Conservation (phyloP, 2,329 filamentous ascomycete genomes). For the Pseudocercospora crystallina region DNA sequence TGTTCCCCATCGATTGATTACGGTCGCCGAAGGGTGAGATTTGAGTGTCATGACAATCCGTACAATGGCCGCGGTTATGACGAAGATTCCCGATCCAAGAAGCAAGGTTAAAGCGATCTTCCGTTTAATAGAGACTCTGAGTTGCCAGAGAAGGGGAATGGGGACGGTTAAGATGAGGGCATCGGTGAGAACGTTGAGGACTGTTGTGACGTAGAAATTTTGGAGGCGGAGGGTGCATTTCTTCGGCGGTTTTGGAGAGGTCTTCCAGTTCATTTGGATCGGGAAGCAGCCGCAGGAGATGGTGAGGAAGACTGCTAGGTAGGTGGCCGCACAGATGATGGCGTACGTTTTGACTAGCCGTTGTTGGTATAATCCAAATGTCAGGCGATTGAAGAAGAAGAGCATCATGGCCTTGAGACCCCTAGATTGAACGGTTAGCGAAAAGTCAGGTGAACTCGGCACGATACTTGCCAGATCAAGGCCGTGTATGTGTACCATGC, state of each 20-base stretch:
- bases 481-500: conserved; percentile 27
- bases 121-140: conserved; percentile 32
- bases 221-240: conserved; percentile 2
- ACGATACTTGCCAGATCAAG: conserved; percentile 26
- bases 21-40: conserved; percentile 30
- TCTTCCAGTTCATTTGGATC: conserved; percentile 31
- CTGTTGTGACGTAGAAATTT: conserved; percentile 31
- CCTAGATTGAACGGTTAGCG: too few relatives aligned
- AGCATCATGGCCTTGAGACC: conserved; percentile 25
- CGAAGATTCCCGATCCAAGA: conserved; percentile 38
- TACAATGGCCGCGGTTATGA: conserved; percentile 37
- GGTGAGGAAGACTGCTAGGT: conserved; percentile 34
- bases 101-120: conserved; percentile 37
- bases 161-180: conserved; percentile 34
- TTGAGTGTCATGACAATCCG: conserved; percentile 33
- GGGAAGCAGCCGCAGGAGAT: conserved; percentile 34
- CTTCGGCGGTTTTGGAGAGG: conserved; percentile 24
- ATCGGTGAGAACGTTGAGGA: conserved; percentile 37
- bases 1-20: conserved; percentile 40
- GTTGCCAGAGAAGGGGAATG: conserved; percentile 35
- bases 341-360: conserved; percentile 32
- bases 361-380: conserved; percentile 34
- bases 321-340: conserved; percentile 28
- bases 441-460: too few relatives aligned
- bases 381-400: conserved; percentile 34